These are phyloP conservation scores for Penicillium sp. DNA, from an alignment of 2,329 filamentous ascomycete species.

Conservation along the genomic window DNA sequence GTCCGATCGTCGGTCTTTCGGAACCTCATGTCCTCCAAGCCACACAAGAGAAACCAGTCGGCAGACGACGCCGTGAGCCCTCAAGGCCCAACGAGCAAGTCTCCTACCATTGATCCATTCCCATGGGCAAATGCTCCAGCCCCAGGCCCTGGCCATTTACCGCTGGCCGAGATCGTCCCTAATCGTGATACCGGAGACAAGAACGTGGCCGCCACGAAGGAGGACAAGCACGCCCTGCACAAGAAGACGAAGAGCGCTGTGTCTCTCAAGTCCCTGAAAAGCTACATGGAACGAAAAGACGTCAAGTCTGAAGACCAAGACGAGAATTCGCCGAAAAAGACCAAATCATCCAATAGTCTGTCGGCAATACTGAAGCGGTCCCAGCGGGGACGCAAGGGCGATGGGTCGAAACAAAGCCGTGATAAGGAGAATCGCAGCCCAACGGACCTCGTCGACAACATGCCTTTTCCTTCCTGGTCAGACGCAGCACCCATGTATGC, in stretches of 20 bases:
- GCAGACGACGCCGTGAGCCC: constrained; percentile 27
- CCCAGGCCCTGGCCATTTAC: constrained; percentile 30
- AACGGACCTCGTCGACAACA: constrained; percentile 41
- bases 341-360: constrained; percentile 79
- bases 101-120: constrained; percentile 35
- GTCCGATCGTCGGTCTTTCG: constrained; percentile 46
- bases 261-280: constrained; percentile 47
- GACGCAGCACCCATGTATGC: constrained; percentile 50
- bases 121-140: constrained; percentile 49
- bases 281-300: constrained; percentile 45
- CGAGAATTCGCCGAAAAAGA: constrained; percentile 56
- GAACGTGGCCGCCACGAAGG: constrained; percentile 30
- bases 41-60: constrained; percentile 45
- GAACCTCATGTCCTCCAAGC: constrained; percentile 49
- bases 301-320: constrained; percentile 31
- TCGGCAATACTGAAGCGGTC: constrained; percentile 68
- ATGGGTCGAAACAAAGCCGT: constrained; percentile 49
- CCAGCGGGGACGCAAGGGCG: constrained; percentile 59
- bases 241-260: constrained; percentile 52
- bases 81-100: constrained; percentile 39
- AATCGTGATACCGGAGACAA: constrained; percentile 32
- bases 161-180: constrained; percentile 36
- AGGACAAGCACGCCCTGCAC: constrained; percentile 38
- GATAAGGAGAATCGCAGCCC: constrained; percentile 81
- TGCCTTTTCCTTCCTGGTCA: constrained; percentile 69